These are phyloP conservation scores for Saccharomycopsis malanga DNA, from an alignment of 805 yeast species.

Conservation along the genomic window DNA sequence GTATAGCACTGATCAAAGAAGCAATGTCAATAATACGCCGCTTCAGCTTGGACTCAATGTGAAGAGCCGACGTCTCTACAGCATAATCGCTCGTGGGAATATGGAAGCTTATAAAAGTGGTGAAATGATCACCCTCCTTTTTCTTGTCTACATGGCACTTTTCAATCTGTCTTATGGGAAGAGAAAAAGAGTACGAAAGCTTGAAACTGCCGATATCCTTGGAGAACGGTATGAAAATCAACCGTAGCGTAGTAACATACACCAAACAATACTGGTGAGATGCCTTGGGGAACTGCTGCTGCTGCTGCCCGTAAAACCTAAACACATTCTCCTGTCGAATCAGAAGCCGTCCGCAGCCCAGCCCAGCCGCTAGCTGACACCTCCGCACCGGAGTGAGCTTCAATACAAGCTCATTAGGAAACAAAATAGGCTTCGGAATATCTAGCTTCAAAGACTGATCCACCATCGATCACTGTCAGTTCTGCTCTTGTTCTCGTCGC, in stretches of 20 bases:
- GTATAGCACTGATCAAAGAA: constrained; percentile 18
- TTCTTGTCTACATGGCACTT: constrained; percentile 17
- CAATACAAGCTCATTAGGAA: constrained; percentile 20
- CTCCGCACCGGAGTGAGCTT: constrained; percentile 20
- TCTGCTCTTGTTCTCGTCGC: no score
- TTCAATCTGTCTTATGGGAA: constrained; percentile 17
- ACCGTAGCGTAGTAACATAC: constrained; percentile 19
- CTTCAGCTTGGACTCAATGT: constrained; percentile 14
- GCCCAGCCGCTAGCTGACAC: constrained; percentile 6
- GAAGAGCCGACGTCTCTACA: not conserved
- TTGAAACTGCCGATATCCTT: constrained; percentile 10
- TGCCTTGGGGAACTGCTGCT: not conserved
- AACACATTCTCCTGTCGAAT: constrained; percentile 9
- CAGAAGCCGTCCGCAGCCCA: not conserved
- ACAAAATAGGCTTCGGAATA: constrained; percentile 21
- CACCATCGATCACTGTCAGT: no score
- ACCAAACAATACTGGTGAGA: constrained; percentile 20
- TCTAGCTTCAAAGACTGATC: not conserved
- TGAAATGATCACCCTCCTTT: not conserved
- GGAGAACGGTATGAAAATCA: constrained; percentile 17
- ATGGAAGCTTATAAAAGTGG: constrained; percentile 7
- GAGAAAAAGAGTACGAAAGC: constrained; percentile 8
- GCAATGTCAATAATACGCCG: constrained; percentile 19
- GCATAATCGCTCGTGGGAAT: not conserved
- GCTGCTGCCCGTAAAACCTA: constrained; percentile 2